Base-by-base conservation (phyloP, 108 stramenopile species). In the Nitzschia sp. region DNA sequence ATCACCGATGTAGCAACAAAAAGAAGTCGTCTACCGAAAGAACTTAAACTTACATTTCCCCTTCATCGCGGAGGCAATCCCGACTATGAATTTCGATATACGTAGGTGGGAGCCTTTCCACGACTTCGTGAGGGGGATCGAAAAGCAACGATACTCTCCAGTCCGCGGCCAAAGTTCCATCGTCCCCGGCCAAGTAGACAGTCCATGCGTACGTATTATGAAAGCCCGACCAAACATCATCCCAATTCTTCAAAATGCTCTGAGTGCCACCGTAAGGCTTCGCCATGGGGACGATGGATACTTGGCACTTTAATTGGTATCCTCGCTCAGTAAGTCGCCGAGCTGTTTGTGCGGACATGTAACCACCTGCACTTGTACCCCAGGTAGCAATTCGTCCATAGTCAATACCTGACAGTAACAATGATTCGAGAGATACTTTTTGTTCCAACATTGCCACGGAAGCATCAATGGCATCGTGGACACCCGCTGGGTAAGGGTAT, bases 221-320 rank as follows among this genome's bases (percentile, higher is more conserved):
- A 22, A n/a, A n/a, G 4, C 48, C 48, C 21, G 48, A 50, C 48
- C 48, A 50, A 50, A 50, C 13, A 4, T 50, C 48, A 50, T 50
- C 19, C 48, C 48, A 50, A 21, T 50, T 50, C 17, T 50, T 11
- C 48, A 50, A 21, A 8, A 50, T 50, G 48, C 48, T 50, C 19
- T 50, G 48, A n/a, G 48, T 50, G 4, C 48, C 48, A 21, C 48
- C 48, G 19, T 50, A n/a, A 19, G 48, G 48, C 19, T 50, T 50
- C 9, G 48, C 48, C 48, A 50, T 50, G 19, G 48, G 48, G 5
- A 21, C 48, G 4, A 50, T 4, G 4, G 48, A 50, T 19, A 50
- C 9, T 50, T 50, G 48, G 19, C 48, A 50, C 19, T 50, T 50
- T 21, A 50, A 22, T n/a, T 21, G 4, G 19, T 21, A 21, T 19